Evolutionary conservation across 2,329 filamentous ascomycete genomes (phyloP), one percentile per base, ranked within the genome.

Genomic region (Ramularia collo-cygni): DNA sequence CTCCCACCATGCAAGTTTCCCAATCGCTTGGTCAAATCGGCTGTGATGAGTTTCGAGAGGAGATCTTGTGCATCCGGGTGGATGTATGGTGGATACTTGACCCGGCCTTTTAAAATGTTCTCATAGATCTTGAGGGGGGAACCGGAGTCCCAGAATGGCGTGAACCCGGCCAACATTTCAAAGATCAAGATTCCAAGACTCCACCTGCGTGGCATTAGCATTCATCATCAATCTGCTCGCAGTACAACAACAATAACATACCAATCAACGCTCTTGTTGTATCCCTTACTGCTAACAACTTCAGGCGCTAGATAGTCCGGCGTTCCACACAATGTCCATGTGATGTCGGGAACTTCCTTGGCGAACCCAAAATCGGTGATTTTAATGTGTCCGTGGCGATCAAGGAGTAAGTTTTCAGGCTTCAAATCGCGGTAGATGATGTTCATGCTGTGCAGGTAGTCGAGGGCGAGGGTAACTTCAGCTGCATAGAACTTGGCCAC

Each of bases 231-330:
- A n/a, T n/a, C n/a, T n/a, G n/a, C n/a, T n/a, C n/a, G n/a, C 17
- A 35, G 8, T 10, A 10, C 10, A 12, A n/a, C 10, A 26, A 10
- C 21, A 10, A 6, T 4, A 32, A 68, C 85, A 69, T 69, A 95
- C 92, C 92, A 98, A 63, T 98, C 92, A 13, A 98, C 92, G 28
- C 90, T 95, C 65, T 96, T 98, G 72, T 98, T 98, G 72, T 98
- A 98, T 38, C 92, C 92, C 68, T 96, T 96, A 64, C 90, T 95
- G 44, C 88, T 89, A n/a, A 98, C 92, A 10, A 98, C 92, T 67
- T 98, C 92, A 0, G 92, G 92, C 1, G 92, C 92, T 26, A 98
- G 77, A 62, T 98, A 98, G 66, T 98, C 92, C 5, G 92, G 92
- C 9, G 92, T 98, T 45, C 92, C 92, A 62, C 92, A 98, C 29